A percentile compares a stretch with the other conserved stretches of the same genome.
Conservation (phyloP, 345 rosid genomes). For the Erodium maritimum region DNA sequence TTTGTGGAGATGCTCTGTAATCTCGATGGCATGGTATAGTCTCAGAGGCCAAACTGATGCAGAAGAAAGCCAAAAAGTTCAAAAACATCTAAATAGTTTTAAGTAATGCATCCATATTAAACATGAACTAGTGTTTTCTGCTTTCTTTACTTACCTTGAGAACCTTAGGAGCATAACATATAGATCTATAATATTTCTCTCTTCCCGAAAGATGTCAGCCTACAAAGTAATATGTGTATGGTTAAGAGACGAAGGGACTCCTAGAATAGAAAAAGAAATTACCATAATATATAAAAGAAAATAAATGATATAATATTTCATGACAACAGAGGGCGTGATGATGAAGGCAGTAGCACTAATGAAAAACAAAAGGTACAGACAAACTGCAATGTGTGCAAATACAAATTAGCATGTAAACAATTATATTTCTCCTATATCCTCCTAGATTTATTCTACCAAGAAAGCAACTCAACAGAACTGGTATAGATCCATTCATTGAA, state of each 20-base stretch:
- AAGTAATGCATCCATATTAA: neutral
- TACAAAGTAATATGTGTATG: conserved; percentile 17
- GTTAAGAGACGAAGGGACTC: neutral
- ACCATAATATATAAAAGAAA: no score
- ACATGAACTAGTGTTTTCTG: neutral
- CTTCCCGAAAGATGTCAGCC: conserved; percentile 89
- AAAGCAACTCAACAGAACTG: neutral
- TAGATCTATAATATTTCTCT: conserved; percentile 77
- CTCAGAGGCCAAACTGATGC: conserved; percentile 77
- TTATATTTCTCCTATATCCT: neutral
- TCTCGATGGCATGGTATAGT: conserved; percentile 90
- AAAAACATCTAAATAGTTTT: neutral
- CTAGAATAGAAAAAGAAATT: no score
- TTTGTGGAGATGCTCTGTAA: conserved; percentile 35
- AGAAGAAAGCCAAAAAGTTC: conserved; percentile 13
- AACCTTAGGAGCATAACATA: conserved; percentile 88
- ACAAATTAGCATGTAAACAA: neutral
- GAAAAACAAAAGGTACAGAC: neutral
- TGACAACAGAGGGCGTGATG: neutral
- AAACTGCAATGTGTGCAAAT: neutral
- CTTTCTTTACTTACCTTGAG: conserved; percentile 52
- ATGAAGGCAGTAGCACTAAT: neutral
- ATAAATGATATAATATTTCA: neutral
- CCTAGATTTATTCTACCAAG: neutral
- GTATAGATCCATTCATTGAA: neutral